Evolutionary conservation across 805 yeast genomes (phyloP), one percentile per base, ranked within the genome.

Genomic region (Candida saitoana): DNA sequence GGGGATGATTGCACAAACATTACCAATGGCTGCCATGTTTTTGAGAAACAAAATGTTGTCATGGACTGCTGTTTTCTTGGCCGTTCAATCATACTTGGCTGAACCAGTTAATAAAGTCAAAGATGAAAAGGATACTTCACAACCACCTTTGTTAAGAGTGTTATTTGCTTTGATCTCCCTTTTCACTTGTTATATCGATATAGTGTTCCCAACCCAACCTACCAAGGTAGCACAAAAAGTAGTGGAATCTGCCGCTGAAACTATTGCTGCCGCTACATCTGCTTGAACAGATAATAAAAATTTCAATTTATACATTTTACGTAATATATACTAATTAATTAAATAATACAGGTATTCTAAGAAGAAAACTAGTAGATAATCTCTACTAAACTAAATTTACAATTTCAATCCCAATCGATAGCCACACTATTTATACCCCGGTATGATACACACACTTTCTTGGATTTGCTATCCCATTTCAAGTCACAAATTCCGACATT

Each of bases 21-120:
- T 80, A 63, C 84, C 85, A 24, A 76, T 80, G 82, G 81, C 82
- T 3, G 84, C 84, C 36, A 77, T 80, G 79, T 79, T 80, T 60
- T 69, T 80, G 76, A 74, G 71, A 51, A 76, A 77, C 57, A 78
- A 74, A 54, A 60, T 77, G 47, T 57, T 78, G 50, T 67, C 81
- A 9, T 77, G 84, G 84, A 62, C 80, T 17, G 60, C 83, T 3
- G 53, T 79, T 18, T 67, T 79, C 44, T 69, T 76, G 45, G 68
- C 79, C 3, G 50, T 77, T 18, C 79, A 73, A 50, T 47, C 75
- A 1, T 77, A 59, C 49, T 63, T 78, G 54, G 73, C 67, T 44
- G 73, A 69, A 42, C 75, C 75, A 6, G 45, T 51, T 49, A 55
- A 60, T 50, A 58, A 57, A 52, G 60, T 67, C 39, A 47, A 42